Base-by-base conservation (phyloP, 345 rosid genomes). In the Salix purpurea region DNA sequence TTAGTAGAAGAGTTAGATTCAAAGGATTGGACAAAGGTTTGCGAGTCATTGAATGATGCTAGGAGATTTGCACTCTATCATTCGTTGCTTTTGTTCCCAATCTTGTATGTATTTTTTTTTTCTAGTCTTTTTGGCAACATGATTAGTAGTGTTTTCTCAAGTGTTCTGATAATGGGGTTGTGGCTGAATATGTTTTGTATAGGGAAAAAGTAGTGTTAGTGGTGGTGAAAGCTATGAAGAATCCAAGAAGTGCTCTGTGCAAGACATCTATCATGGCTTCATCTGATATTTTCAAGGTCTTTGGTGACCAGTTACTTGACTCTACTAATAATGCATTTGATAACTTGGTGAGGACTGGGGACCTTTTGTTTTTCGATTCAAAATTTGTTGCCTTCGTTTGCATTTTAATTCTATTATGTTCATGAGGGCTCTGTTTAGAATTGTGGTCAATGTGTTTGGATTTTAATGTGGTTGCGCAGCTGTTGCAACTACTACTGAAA, bases 181-280 rank as follows among this genome's bases (percentile, higher is more conserved):
- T 58, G 62, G 28, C 14, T 58, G n/a, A 58, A 58, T 23, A 58
- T 23, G 13, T 50, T 50, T 5, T 58, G 37, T 23, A 76, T 90
- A 96, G 99, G 78, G 91, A 76, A 52, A 88, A 92, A 71, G 88
- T 90, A 77, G 84, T 92, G 56, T 88, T 90, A 40, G 91, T 96
- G 36, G 54, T 91, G 34, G 99, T 96, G 79, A 96, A 93, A 83
- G 89, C 96, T 66, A 81, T 96, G 83, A 96, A 96, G 85, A 96
- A 93, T 84, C 99, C 99, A 60, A 92, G 98, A 86, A 93, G 99
- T 71, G 97, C 98, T 19, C 90, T 96, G 21, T 93, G 98, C 83
- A 96, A 96, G 88, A 96, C 97, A 39, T 97, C 98, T 77, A 86
- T 92, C 72, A 93, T 96, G 99, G 88, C 98, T 69, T 85, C 94